Base-by-base conservation (phyloP, 1,284 basidiomycete species). In the Flammula alnicola region DNA sequence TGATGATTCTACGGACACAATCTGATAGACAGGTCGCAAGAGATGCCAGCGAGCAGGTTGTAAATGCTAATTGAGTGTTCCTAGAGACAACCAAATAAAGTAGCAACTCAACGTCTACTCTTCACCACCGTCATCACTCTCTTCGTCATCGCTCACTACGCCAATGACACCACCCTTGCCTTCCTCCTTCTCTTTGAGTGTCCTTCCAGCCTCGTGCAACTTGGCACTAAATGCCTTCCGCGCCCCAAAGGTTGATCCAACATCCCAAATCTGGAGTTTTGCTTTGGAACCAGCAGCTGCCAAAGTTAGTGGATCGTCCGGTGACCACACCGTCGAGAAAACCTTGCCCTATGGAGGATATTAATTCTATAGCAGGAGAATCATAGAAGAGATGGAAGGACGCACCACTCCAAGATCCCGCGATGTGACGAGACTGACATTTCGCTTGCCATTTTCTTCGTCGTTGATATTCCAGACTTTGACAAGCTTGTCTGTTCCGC, bases 201-300 rank as follows among this genome's bases (percentile, higher is more conserved):
- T 76, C 55, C 78, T 78, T 1, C 93, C 91, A 7, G 86, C 83
- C 55, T 82, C 79, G 16, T 79, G 77, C 22, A 95, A 70, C 64
- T 94, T 90, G 6, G 79, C 68, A 0, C 81, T 83, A 53, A 96
- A 92, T 2, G 86, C 84, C 65, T 91, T 93, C 42, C 92, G 76
- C 3, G 82, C 91, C 20, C 89, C 88, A 12, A 77, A 70, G 61
- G 91, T 95, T 4, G 86, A 79, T 11, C 84, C 89, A 27, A 93
- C 80, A 60, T 99, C 95, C 94, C 97, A 99, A 8, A 99, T 80
- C 65, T 98, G 95, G 4, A 99, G 69, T 60, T 89, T 93, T 2
- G 93, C 96, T 61, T 92, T 91, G 5, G 91, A 94, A 4, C 97
- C 97, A 10, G 91, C 97, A 2, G 93, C 95, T 1, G 95, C 96